phyloP scores from a whole-genome alignment of 176 grass and related monocot species.

The Avena eriantha region DNA sequence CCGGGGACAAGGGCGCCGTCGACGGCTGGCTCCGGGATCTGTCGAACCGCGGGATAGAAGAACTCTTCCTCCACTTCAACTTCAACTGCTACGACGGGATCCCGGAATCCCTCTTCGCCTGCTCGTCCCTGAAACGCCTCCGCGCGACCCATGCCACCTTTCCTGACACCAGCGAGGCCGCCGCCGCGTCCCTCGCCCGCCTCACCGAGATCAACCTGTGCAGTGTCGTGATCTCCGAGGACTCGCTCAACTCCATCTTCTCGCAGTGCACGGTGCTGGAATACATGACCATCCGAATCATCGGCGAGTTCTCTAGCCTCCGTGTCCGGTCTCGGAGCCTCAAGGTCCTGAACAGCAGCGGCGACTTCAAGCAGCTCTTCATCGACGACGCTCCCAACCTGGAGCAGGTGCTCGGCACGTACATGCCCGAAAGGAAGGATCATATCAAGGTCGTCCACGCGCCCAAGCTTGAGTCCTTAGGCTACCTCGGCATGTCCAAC shows the following conservation, averaged over 20 bases:
- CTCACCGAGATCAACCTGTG: constrained; percentile 1
- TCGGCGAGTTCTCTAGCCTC: neutral
- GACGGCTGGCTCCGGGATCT: neutral
- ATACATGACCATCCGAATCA: neutral
- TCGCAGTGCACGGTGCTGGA: constrained; percentile 33
- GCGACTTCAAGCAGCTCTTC: neutral
- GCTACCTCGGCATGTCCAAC: constrained; percentile 8
- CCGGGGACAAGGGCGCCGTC: no score
- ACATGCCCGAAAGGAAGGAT: neutral
- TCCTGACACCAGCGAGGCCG: neutral
- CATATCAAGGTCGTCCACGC: constrained; percentile 17
- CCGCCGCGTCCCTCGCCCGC: neutral
- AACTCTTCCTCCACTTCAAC: neutral
- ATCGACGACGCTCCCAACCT: constrained; percentile 35
- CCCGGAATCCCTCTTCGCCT: constrained; percentile 25
- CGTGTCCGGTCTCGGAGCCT: constrained; percentile 22
- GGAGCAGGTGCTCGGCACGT: neutral
- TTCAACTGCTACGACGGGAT: neutral
- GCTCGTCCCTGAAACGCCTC: constrained; percentile 17
- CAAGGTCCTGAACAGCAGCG: neutral
- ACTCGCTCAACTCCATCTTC: neutral
- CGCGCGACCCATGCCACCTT: neutral
- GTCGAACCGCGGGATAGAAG: neutral
- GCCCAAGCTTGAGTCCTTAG: constrained; percentile 33
- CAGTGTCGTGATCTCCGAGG: neutral